These are phyloP conservation scores for Lipomyces chichibuensis DNA, from an alignment of 805 yeast genomes.

Conservation along the genomic window DNA sequence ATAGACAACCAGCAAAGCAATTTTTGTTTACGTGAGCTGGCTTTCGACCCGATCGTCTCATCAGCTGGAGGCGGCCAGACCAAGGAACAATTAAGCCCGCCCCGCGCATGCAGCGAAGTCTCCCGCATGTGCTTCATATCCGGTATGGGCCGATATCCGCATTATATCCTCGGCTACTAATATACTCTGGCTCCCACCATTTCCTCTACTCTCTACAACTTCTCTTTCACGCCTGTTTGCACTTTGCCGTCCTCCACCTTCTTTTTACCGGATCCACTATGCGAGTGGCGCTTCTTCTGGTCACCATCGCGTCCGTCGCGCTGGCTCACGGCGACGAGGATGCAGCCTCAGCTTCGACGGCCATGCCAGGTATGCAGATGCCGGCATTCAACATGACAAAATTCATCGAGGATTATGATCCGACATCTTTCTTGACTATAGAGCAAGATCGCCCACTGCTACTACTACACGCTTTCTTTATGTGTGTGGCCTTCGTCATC, in stretches of 20 bases:
- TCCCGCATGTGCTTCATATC: background rate
- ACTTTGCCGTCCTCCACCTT: background rate
- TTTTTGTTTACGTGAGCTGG: too few species aligned
- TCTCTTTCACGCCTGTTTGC: background rate
- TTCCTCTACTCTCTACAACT: background rate
- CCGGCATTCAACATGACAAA: slow-evolving; percentile 29
- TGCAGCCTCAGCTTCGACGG: background rate
- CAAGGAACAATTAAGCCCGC: background rate
- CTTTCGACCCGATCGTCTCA: too few species aligned
- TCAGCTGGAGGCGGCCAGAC: background rate
- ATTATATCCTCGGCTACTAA: background rate
- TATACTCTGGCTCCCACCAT: background rate
- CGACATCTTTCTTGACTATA: slow-evolving; percentile 36
- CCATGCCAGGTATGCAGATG: slow-evolving; percentile 23
- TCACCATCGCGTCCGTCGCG: slow-evolving; percentile 10
- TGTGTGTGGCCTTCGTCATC: slow-evolving; percentile 30
- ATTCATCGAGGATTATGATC: slow-evolving; percentile 30
- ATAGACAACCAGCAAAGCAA: too few species aligned
- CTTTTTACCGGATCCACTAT: background rate
- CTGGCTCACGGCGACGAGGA: slow-evolving; percentile 27
- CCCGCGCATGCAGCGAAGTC: background rate
- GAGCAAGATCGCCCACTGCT: slow-evolving; percentile 28
- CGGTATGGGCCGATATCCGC: background rate
- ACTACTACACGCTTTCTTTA: slow-evolving; percentile 31
- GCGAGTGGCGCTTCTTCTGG: slow-evolving; percentile 11